Evolutionary conservation across 768 basidiomycete genomes (phyloP), one percentile per base, ranked within the genome.

Genomic region (Pluteus cervinus): DNA sequence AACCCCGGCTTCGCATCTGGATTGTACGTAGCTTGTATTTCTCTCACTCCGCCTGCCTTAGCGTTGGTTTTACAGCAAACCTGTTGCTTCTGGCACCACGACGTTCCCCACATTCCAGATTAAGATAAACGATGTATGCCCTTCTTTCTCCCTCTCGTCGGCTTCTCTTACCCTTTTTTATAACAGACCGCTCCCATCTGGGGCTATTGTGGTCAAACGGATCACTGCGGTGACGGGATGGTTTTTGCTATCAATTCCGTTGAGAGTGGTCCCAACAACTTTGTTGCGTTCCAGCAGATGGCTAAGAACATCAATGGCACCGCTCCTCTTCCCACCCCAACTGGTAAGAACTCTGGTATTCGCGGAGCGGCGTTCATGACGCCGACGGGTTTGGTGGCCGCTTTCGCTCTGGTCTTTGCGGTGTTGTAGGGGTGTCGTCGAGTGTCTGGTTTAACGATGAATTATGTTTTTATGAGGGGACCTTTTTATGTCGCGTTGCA

Each of bases 161-260:
- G 77, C 79, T 47, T 53, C 48, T 6, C 55, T 57, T 26, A 77
- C 81, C 55, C 80, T 79, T 39, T 63, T 65, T 28, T 51, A 62
- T 37, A 62, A 60, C 56, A 15, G 7, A 36, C 26, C 8, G 12
- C n/a, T 15, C 14, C 18, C 12, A 28, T 31, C 16, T 24, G 6
- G 26, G 26, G 24, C 52, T 54, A 59, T 5, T 14, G 12, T 7
- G 28, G 30, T 9, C 12, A 28, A 14, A 39, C 16, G 5, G 18
- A 25, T 7, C 16, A 24, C 14, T 31, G 10, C 10, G 34, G 9
- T 14, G 23, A 29, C 54, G 76, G 79, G 42, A 81, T 81, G 80
- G 79, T 81, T 17, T 78, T 78, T 52, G 77, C 77, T 3, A 63
- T 81, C 54, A 82, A 82, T 54, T 55, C 52, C 14, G 24, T 15